phyloP scores from a whole-genome alignment of 768 basidiomycete genomes.

The Leccinellum rugosiceps region DNA sequence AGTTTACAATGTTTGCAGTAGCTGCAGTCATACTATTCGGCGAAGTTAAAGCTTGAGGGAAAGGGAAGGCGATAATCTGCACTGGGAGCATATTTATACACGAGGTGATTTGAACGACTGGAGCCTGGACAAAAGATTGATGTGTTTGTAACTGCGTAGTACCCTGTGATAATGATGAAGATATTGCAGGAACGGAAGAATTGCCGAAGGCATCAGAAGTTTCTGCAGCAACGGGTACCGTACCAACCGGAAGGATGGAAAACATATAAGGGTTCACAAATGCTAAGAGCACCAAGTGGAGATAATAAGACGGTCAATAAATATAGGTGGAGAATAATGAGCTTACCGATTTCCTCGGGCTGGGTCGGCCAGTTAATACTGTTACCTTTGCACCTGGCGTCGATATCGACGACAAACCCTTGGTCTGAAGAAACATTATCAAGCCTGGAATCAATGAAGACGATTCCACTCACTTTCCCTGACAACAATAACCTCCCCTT shows the following conservation, averaged over 20 bases:
- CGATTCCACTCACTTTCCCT: conserved; percentile 67
- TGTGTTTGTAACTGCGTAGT: conserved; percentile 23
- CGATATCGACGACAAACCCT: conserved; percentile 60
- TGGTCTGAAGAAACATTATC: conserved; percentile 44
- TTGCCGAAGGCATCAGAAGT: conserved; percentile 19
- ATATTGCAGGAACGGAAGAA: conserved; percentile 3
- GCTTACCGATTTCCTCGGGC: conserved; percentile 75
- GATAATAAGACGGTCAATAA: conserved; percentile 63
- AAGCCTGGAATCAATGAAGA: neutral
- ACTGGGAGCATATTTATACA: conserved; percentile 59
- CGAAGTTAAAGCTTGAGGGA: conserved; percentile 35
- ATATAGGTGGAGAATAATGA: conserved; percentile 24
- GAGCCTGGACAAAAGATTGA: conserved; percentile 46
- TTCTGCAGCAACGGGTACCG: conserved; percentile 39
- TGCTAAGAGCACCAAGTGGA: conserved; percentile 45
- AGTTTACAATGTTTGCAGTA: conserved; percentile 26
- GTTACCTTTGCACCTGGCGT: conserved; percentile 50
- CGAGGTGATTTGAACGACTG: conserved; percentile 68
- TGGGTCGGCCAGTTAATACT: conserved; percentile 73
- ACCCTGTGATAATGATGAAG: conserved; percentile 13
- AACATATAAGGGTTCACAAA: conserved; percentile 77
- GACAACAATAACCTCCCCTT: conserved; percentile 64
- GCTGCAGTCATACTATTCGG: conserved; percentile 2
- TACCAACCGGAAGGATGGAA: conserved; percentile 68
- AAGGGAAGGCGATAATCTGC: conserved; percentile 66